Base-by-base conservation (phyloP, 2,329 filamentous ascomycete species). In the Colletotrichum kahawae region DNA sequence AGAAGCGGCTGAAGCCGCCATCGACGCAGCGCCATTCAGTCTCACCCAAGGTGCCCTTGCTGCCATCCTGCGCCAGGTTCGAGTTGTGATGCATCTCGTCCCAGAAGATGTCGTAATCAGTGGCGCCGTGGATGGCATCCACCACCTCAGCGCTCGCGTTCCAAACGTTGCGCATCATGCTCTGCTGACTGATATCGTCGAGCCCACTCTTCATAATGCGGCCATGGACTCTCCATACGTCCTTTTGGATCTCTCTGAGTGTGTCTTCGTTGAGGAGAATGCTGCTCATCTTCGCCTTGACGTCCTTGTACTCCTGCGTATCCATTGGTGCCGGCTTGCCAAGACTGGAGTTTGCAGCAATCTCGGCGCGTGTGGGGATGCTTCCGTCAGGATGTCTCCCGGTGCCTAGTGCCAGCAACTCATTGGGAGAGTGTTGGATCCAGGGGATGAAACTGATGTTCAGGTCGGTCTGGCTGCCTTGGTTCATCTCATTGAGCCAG, bases 381-480 rank as follows among this genome's bases (percentile, higher is more conserved):
- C 87, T 82, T 4, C 90, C 90, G 65, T 89, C 85, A 2, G 88
- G 85, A 16, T 90, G 81, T 65, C 88, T 87, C 65, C 85, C 83
- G 7, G 88, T 85, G 75, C 86, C 79, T 27, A 88, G 81, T 79
- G 90, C 86, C 13, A 86, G 80, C 29, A 92, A 88, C 0, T 88
- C 85, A 75, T 93, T 93, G 2, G 83, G 79, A 67, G 80, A 85
- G 80, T 93, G 90, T 21, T 75, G 72, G 48, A 90, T 89, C 90
- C 90, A 93, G 4, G 88, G 88, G 78, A 93, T 92, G 80, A 92
- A 92, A 67, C 91, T 89, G 65, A 92, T 89, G 36, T 86, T 87
- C n/a, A 51, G 43, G 27, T 89, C 83, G 65, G 87, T 84, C 65
- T 81, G 83, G 77, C 81, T 80, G 75, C 89, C 82, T 51, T 83